These are phyloP conservation scores for Novymonas esmeraldas DNA, from an alignment of 208 protist genomes.

Conservation along the genomic window DNA sequence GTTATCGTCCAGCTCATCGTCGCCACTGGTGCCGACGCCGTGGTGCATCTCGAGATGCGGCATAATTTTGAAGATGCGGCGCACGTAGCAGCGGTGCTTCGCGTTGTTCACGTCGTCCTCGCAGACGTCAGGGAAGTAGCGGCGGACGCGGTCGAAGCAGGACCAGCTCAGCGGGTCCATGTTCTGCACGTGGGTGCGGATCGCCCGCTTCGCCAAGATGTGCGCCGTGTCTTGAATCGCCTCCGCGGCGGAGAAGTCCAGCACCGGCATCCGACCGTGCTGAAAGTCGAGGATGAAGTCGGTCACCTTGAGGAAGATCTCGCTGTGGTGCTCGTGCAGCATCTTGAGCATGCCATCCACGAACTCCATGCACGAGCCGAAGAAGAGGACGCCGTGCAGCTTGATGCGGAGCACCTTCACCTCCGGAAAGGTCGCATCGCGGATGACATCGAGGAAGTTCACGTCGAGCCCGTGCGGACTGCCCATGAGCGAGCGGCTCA, in stretches of 20 bases:
- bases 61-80: slow-evolving; percentile 39
- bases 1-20: slow-evolving; percentile 38
- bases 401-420: slow-evolving; percentile 54
- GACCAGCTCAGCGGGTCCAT: slow-evolving; percentile 49
- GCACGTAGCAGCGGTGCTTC: slow-evolving; percentile 55
- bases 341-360: slow-evolving; percentile 51
- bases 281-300: slow-evolving; percentile 66
- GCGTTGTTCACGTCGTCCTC: slow-evolving; percentile 56
- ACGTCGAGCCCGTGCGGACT: slow-evolving; percentile 33
- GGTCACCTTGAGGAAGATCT: slow-evolving; percentile 60
- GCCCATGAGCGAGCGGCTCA: slow-evolving; percentile 29
- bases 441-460: slow-evolving; percentile 46
- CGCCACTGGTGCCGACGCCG: slow-evolving; percentile 10
- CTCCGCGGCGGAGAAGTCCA: slow-evolving; percentile 57
- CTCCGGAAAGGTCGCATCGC: slow-evolving; percentile 42
- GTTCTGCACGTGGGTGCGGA: slow-evolving; percentile 62
- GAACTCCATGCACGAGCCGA: slow-evolving; percentile 60
- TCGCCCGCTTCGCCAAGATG: slow-evolving; percentile 44
- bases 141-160: slow-evolving; percentile 49
- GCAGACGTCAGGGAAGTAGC: slow-evolving; percentile 44
- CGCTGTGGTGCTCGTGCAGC: slow-evolving; percentile 46
- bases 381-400: slow-evolving; percentile 55
- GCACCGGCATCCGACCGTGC: slow-evolving; percentile 52
- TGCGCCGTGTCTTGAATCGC: slow-evolving; percentile 46
- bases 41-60: slow-evolving; percentile 3